Base-by-base conservation (phyloP, 2,329 filamentous ascomycete species). In the Phoma sp. region DNA sequence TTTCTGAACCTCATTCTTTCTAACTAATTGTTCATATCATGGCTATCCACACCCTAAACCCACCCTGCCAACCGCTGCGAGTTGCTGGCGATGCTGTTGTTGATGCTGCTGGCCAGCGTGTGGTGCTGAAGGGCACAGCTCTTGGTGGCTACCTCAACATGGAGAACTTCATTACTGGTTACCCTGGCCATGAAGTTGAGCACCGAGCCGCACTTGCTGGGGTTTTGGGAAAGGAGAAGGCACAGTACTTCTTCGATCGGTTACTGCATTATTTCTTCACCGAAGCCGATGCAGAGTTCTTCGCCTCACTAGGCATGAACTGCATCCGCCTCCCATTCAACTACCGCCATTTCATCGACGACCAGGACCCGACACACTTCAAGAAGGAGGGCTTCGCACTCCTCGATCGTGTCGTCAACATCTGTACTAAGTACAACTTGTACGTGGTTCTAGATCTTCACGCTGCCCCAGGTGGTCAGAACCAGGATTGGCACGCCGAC, bases 131-230 rank as follows among this genome's bases (percentile, higher is more conserved):
- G 42, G 60, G 60, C 9, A 42, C 47, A n/a, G 58, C 43, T 11
- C 29, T 63, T 14, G 60, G 60, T 26, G 60, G 60, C 1, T 42
- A 57, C 39, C 42, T 62, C n/a, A 60, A 60, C 48, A 56, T 62
- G 57, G 60, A 62, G 49, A 62, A 62, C 30, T 62, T 62, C 38
- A 58, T 62, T 42, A 53, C 57, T 2, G 60, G 60, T 14, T 60
- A 40, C 26, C 18, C 57, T 11, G 60, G 60, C 12, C 57, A 62
- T 20, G 60, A 62, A 38, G 48, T 54, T 30, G 57, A 60, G 25
- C 57, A 60, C 18, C 43, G 60, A 42, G 45, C 42, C 5, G 49
- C 49, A 21, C 37, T 60, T 5, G 29, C 46, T 4, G 21, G 28
- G 7, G 54, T 62, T 12, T 39, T 62, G 2, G 60, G 60, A 2